Base-by-base conservation (phyloP, 768 basidiomycete genomes). In the Zangia roseola region DNA sequence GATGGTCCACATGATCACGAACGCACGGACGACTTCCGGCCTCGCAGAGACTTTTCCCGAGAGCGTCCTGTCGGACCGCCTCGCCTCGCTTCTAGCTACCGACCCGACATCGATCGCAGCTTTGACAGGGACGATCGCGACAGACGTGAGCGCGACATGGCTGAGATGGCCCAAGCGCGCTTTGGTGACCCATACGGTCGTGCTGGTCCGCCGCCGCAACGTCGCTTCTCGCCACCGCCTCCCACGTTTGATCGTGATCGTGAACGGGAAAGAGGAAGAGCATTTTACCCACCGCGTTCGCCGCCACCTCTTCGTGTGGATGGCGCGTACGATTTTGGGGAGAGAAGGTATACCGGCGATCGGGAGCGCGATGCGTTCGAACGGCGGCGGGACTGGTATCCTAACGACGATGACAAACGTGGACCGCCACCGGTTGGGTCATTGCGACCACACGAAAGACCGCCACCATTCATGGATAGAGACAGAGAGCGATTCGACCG, bases 371-470 rank as follows among this genome's bases (percentile, higher is more conserved):
- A 71, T 14, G 59, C 54, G 14, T 70, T 60, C 42, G 63, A 65
- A 28, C 59, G 67, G 34, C 54, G 65, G 33, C 63, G 64, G 28
- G 62, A 62, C 12, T 64, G 65, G 59, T 62, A 63, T 31, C 61
- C 66, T 40, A 69, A 71, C 34, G 72, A 76, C 6, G 72, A 77
- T 30, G 75, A 76, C 45, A 74, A 74, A 43, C 64, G 73, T 46
- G 57, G 46, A 33, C 45, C 45, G 10, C 19, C 26, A 7, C 55
- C 51, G 0, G 54, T 52, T 13, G 51, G 54, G 12, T 37, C 54
- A 13, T 69, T 58, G 67, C 60, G 65, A 45, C 49, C 60, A 16
- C 72, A 71, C 61, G 76, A 78, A 2, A 59, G 71, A 44, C 61
- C 56, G 0, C 42, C 62, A 13, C 42, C 62, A 14, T 39, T 55